These are phyloP conservation scores for Cokeromyces recurvatus DNA, from an alignment of 371 early-diverging fungal genomes.

Conservation along the genomic window DNA sequence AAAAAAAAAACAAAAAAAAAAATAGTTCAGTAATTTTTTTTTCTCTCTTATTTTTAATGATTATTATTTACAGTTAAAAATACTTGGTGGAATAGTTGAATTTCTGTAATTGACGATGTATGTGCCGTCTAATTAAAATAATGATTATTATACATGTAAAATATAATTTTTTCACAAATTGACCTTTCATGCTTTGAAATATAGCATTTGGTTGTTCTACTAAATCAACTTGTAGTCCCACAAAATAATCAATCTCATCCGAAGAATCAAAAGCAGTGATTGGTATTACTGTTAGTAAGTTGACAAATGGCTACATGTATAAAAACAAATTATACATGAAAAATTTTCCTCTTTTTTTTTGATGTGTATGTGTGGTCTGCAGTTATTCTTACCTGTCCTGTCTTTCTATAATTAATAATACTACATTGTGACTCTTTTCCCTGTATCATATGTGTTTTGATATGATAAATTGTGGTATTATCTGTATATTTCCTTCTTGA, in stretches of 20 bases:
- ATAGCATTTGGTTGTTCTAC: conserved; percentile 62
- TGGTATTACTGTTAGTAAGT: conserved; percentile 62
- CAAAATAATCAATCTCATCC: conserved; percentile 53
- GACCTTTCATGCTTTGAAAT: conserved; percentile 43
- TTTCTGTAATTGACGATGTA: conserved; percentile 48
- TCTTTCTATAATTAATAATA: conserved; percentile 61
- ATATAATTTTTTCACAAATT: conserved; percentile 10
- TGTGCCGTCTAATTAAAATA: conserved; percentile 25
- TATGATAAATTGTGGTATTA: conserved; percentile 45
- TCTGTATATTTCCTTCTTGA: conserved; percentile 51
- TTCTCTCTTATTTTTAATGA: not conserved
- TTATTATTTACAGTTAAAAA: not conserved
- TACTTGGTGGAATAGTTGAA: conserved; percentile 19
- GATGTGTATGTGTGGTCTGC: too few relatives aligned
- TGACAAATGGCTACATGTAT: conserved; percentile 54
- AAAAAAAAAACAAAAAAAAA: too few relatives aligned
- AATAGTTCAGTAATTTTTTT: too few relatives aligned
- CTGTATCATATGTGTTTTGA: conserved; percentile 42
- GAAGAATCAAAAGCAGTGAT: conserved; percentile 20
- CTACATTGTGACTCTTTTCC: conserved; percentile 58
- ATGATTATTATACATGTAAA: not conserved
- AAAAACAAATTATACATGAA: not conserved
- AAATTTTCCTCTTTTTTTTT: not conserved
- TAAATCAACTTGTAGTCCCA: conserved; percentile 64
- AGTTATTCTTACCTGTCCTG: conserved; percentile 38